phyloP scores from a whole-genome alignment of 495 filamentous ascomycete genomes.

The Aspergillus indologenus region DNA sequence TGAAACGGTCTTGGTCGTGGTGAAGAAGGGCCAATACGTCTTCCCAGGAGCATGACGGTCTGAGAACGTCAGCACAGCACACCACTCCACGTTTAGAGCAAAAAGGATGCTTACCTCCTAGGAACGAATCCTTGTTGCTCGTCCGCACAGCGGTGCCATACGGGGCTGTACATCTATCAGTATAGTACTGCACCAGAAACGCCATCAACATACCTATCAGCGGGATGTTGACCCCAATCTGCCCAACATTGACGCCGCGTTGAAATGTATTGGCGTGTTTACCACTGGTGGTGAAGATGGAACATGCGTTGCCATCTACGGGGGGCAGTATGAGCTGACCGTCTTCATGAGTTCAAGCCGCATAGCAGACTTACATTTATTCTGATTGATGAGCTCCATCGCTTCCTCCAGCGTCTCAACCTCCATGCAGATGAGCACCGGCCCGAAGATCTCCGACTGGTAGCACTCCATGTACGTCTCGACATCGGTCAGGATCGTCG shows the following conservation, averaged over 20 bases:
- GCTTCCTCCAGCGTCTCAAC: conserved; percentile 27
- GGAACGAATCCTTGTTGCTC: conserved; percentile 29
- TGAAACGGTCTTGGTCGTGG: conserved; percentile 26
- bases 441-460: conserved; percentile 31
- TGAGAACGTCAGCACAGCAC: conserved; percentile 3
- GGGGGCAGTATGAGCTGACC: not conserved
- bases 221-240: conserved; percentile 33
- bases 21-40: conserved; percentile 31
- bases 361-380: conserved; percentile 23
- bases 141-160: conserved; percentile 27
- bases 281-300: conserved; percentile 28
- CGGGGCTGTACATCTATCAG: conserved; percentile 16
- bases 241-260: conserved; percentile 26
- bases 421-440: conserved; percentile 31
- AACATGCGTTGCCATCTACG: conserved; percentile 28
- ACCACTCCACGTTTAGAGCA: no score
- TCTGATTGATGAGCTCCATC: conserved; percentile 29
- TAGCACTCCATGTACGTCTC: conserved; percentile 33
- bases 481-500: conserved; percentile 27
- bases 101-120: conserved; percentile 26
- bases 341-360: not conserved
- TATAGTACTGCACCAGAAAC: not conserved
- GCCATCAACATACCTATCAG: conserved; percentile 20
- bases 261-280: conserved; percentile 28
- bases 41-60: conserved; percentile 30